Percentiles rank a stretch among this genome's conserved stretches.
These are phyloP conservation scores for Penicillium pancosmium DNA, from an alignment of 495 filamentous ascomycete species.

Conservation along the genomic window DNA sequence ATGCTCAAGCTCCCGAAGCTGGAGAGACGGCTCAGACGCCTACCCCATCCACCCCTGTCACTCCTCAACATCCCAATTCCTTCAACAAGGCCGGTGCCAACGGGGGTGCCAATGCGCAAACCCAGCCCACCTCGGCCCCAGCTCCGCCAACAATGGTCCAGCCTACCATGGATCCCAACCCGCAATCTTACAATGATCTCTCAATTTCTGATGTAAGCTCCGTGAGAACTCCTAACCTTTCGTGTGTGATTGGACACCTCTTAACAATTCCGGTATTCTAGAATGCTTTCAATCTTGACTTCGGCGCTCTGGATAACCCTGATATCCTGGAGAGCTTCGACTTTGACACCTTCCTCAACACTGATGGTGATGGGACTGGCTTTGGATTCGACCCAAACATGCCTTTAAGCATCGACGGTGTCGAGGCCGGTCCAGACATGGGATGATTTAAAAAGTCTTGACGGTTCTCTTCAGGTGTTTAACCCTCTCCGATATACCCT, in stretches of 20 bases:
- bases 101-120: conserved; percentile 44
- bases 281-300: conserved; percentile 59
- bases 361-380: conserved; percentile 52
- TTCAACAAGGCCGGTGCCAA: conserved; percentile 62
- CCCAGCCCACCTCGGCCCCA: conserved; percentile 46
- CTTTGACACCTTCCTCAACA: conserved; percentile 90
- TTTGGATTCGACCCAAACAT: conserved; percentile 57
- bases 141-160: conserved; percentile 46
- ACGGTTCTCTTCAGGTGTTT: conserved; percentile 44
- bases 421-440: conserved; percentile 56
- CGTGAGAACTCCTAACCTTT: neutral
- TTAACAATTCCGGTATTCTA: conserved; percentile 1
- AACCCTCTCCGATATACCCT: conserved; percentile 49
- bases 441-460: conserved; percentile 40
- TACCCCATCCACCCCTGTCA: conserved; percentile 83
- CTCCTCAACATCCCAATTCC: conserved; percentile 69
- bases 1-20: conserved; percentile 74
- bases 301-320: conserved; percentile 58
- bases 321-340: conserved; percentile 92
- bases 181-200: conserved; percentile 41
- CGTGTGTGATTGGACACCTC: conserved; percentile 19
- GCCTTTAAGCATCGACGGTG: conserved; percentile 46
- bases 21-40: conserved; percentile 72
- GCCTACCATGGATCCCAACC: conserved; percentile 47
- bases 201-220: conserved; percentile 44